Percentiles rank a stretch among this genome's conserved stretches.
Evolutionary conservation across 441 rosid genomes (phyloP).

Genomic region (Populus hybrid): DNA sequence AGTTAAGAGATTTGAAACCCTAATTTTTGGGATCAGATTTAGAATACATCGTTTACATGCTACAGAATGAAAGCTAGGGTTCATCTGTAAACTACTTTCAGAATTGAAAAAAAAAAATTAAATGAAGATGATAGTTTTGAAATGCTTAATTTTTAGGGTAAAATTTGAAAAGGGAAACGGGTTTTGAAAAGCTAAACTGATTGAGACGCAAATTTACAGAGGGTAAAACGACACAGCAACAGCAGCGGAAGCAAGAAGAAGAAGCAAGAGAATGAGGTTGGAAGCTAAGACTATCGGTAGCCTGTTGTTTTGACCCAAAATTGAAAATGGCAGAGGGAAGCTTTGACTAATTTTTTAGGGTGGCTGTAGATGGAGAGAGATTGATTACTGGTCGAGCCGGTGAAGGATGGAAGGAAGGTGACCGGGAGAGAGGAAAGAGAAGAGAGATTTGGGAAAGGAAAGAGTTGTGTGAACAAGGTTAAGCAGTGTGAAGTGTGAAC

Average conservation of each 20-base stretch:
- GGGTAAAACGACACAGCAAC: neutral
- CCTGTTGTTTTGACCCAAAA: neutral
- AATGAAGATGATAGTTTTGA: neutral
- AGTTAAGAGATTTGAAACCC: conserved; percentile 20
- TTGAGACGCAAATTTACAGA: neutral
- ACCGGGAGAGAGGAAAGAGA: neutral
- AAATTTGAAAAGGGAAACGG: neutral
- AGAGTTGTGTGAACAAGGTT: neutral
- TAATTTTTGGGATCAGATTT: conserved; percentile 1
- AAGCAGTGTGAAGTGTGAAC: no score
- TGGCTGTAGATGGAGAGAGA: no score
- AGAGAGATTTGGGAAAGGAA: neutral
- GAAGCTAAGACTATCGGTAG: neutral
- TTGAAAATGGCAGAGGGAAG: neutral
- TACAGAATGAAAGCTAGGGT: neutral
- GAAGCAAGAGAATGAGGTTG: neutral
- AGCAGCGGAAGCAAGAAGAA: neutral
- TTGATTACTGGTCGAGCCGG: neutral
- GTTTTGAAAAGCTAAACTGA: neutral
- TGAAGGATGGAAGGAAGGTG: neutral
- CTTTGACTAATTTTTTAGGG: neutral
- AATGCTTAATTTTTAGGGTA: neutral
- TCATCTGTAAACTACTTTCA: neutral
- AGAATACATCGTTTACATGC: neutral
- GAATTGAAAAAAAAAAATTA: neutral